These are phyloP conservation scores for Coprinellus micaceus DNA, from an alignment of 768 basidiomycete species.

Conservation along the genomic window DNA sequence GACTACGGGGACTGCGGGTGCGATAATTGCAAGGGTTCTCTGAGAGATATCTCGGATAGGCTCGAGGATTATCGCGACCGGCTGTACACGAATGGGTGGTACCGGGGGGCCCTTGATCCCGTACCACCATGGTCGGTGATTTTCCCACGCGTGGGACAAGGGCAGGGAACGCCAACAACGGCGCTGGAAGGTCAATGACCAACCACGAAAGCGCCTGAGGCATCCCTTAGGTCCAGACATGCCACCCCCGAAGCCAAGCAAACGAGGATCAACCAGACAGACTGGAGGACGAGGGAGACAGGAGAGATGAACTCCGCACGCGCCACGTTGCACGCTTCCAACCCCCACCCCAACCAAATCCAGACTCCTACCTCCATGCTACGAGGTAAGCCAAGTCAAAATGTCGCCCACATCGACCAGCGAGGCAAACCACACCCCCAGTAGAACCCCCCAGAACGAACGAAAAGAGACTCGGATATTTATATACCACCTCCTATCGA, in stretches of 20 bases:
- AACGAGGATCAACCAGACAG: not conserved
- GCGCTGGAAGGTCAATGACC: not conserved
- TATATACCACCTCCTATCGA: too few relatives aligned
- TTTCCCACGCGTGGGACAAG: not conserved
- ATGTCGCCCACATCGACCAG: too few relatives aligned
- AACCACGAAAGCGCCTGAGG: not conserved
- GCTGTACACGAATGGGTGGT: too few relatives aligned
- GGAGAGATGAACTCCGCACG: not conserved
- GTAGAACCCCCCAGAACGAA: too few relatives aligned
- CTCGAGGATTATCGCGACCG: conserved; percentile 49
- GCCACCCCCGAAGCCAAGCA: not conserved
- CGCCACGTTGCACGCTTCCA: not conserved
- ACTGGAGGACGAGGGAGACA: not conserved
- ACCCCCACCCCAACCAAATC: too few relatives aligned
- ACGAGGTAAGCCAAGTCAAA: too few relatives aligned
- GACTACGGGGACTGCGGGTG: conserved; percentile 74
- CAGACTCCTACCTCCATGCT: too few relatives aligned
- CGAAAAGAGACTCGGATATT: too few relatives aligned
- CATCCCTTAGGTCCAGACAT: not conserved
- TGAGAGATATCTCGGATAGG: conserved; percentile 64
- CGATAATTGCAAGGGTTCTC: conserved; percentile 63
- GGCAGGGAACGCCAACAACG: not conserved
- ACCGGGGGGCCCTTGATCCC: conserved; percentile 1
- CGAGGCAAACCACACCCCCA: too few relatives aligned
- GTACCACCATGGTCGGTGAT: not conserved